Evolutionary conservation across 768 basidiomycete species (phyloP).

Genomic region (Trichaptum fuscoviolaceum): DNA sequence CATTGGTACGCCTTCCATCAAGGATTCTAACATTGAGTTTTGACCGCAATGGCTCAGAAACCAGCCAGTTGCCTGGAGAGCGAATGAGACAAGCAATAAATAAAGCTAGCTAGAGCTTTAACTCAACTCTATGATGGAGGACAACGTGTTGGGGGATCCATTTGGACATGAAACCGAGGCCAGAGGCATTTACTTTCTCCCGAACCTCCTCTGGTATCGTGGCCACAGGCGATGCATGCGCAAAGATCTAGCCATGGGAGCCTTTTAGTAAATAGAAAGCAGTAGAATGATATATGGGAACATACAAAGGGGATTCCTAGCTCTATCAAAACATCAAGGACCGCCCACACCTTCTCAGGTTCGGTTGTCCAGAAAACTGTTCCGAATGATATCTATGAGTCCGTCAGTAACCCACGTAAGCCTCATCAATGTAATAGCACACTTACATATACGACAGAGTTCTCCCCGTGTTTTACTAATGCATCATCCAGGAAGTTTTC

Average conservation of each 20-base stretch:
- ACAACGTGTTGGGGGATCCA: slow-evolving; percentile 23
- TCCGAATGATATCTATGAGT: slow-evolving; percentile 20
- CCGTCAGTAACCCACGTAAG: background rate
- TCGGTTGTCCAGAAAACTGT: slow-evolving; percentile 17
- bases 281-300: background rate
- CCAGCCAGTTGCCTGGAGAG: slow-evolving; percentile 20
- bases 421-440: background rate
- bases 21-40: slow-evolving; percentile 19
- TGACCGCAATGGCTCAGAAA: slow-evolving; percentile 21
- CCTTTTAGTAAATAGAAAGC: slow-evolving; percentile 9
- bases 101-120: background rate
- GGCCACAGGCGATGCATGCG: slow-evolving; percentile 16
- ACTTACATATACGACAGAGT: slow-evolving; percentile 20
- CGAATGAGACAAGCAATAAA: background rate
- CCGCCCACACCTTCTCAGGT: slow-evolving; percentile 15
- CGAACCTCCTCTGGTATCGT: slow-evolving; percentile 8
- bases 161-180: slow-evolving; percentile 13
- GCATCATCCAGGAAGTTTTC: slow-evolving; percentile 10
- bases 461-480: slow-evolving; percentile 12
- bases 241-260: background rate
- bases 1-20: slow-evolving; percentile 20
- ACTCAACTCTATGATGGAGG: slow-evolving; percentile 17
- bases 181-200: slow-evolving; percentile 13
- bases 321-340: slow-evolving; percentile 16
- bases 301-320: slow-evolving; percentile 17